phyloP scores from a whole-genome alignment of 805 yeast genomes.

The Candida namnaoensis region DNA sequence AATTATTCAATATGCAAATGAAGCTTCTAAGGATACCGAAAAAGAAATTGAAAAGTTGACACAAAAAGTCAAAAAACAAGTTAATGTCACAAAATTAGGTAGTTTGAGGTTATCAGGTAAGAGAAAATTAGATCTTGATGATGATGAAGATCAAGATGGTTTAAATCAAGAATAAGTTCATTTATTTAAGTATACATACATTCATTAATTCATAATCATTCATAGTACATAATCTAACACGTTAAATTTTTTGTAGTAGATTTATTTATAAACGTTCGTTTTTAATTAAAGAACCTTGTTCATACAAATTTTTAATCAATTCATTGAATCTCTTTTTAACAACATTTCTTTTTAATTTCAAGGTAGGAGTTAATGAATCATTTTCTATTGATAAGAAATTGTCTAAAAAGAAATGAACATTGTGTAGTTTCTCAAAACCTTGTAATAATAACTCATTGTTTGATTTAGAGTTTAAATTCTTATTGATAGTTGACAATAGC shows the following conservation, averaged over 20 bases:
- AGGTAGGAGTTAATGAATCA: slow-evolving; percentile 61
- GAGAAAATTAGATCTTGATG: slow-evolving; percentile 59
- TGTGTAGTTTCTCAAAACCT: slow-evolving; percentile 59
- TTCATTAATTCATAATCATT: background rate
- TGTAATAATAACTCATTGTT: slow-evolving; percentile 13
- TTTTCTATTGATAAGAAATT: slow-evolving; percentile 48
- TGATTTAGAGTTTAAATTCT: no score
- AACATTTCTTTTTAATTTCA: slow-evolving; percentile 42
- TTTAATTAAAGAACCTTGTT: slow-evolving; percentile 26
- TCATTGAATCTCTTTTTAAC: slow-evolving; percentile 31
- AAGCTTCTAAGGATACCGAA: slow-evolving; percentile 76
- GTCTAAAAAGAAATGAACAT: slow-evolving; percentile 41
- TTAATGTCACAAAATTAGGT: slow-evolving; percentile 65
- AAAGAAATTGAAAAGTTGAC: slow-evolving; percentile 90
- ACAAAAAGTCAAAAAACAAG: slow-evolving; percentile 73
- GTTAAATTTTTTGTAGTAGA: no score
- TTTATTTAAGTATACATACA: slow-evolving; percentile 2
- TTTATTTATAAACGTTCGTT: background rate
- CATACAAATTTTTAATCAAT: slow-evolving; percentile 32
- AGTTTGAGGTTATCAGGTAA: slow-evolving; percentile 64
- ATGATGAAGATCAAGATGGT: slow-evolving; percentile 36
- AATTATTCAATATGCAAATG: slow-evolving; percentile 87
- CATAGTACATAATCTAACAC: no score
- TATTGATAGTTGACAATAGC: no score
- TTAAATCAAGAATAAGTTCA: slow-evolving; percentile 13